These are phyloP conservation scores for Ustilago curta DNA, from an alignment of 1,284 basidiomycete genomes.

Conservation along the genomic window DNA sequence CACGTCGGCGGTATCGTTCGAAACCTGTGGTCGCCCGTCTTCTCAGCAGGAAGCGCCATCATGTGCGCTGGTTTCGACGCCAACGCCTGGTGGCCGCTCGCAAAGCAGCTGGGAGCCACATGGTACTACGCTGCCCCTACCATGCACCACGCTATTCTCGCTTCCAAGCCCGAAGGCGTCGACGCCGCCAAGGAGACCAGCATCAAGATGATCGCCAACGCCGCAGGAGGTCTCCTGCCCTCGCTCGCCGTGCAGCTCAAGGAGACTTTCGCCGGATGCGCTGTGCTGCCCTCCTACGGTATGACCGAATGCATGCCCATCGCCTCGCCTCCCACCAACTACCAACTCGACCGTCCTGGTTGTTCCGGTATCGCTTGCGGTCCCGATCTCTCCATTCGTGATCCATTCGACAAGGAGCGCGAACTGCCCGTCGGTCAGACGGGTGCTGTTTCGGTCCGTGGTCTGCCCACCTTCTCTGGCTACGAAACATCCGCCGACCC, in stretches of 20 bases:
- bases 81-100: conserved; percentile 67
- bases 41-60: conserved; percentile 68
- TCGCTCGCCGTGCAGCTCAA: conserved; percentile 68
- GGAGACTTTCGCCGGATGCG: conserved; percentile 63
- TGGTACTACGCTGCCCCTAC: conserved; percentile 70
- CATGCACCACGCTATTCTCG: conserved; percentile 69
- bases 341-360: conserved; percentile 68
- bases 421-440: conserved; percentile 67
- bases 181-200: conserved; percentile 58
- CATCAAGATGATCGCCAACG: conserved; percentile 69
- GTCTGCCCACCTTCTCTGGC: conserved; percentile 67
- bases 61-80: conserved; percentile 69
- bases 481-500: conserved; percentile 64
- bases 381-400: conserved; percentile 67
- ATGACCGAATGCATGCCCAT: conserved; percentile 70
- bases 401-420: conserved; percentile 65
- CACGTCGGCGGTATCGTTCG: conserved; percentile 69
- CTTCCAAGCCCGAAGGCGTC: conserved; percentile 63
- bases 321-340: conserved; percentile 67
- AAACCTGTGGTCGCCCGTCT: conserved; percentile 67
- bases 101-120: conserved; percentile 66
- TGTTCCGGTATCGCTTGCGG: conserved; percentile 68
- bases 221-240: conserved; percentile 68
- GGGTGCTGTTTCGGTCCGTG: conserved; percentile 66
- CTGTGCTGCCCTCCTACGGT: conserved; percentile 68